These are phyloP conservation scores for Nakataea oryzae DNA, from an alignment of 2,329 filamentous ascomycete species.

Conservation along the genomic window DNA sequence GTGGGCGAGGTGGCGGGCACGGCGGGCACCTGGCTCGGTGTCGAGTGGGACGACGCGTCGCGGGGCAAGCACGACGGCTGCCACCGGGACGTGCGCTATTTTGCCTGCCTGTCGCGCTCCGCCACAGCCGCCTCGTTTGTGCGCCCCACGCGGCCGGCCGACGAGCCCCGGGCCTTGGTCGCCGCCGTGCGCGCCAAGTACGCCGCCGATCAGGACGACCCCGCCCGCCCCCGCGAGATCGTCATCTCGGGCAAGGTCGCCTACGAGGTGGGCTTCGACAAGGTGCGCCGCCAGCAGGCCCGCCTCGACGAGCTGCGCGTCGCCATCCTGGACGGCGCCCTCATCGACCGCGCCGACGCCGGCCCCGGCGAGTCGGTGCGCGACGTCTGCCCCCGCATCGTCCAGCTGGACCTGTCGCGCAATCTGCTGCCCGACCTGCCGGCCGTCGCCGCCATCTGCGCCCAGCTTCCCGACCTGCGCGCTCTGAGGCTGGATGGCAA, in stretches of 20 bases:
- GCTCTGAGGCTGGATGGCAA: constrained; percentile 55
- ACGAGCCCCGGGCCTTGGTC: constrained; percentile 62
- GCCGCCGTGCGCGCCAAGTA: constrained; percentile 79
- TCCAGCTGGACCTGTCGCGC: constrained; percentile 74
- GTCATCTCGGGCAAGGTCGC: constrained; percentile 71
- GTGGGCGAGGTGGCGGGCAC: constrained; percentile 68
- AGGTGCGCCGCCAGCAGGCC: constrained; percentile 72
- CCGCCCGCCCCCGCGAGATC: constrained; percentile 36
- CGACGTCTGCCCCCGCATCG: constrained; percentile 53
- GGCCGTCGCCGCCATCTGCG: constrained; percentile 62
- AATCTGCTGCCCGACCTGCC: constrained; percentile 65
- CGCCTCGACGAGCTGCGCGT: constrained; percentile 68
- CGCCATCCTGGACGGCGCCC: constrained; percentile 70
- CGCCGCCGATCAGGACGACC: constrained; percentile 27
- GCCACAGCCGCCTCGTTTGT: constrained; percentile 78
- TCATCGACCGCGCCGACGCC: constrained; percentile 35
- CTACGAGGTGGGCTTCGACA: constrained; percentile 91
- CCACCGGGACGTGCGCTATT: constrained; percentile 70
- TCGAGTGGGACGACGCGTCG: constrained; percentile 87
- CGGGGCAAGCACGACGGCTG: constrained; percentile 87
- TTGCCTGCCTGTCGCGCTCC: constrained; percentile 51
- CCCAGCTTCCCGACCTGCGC: constrained; percentile 53
- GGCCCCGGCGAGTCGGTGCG: constrained; percentile 27
- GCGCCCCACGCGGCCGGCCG: constrained; percentile 61
- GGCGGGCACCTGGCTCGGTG: constrained; percentile 74